Evolutionary conservation across 768 basidiomycete species (phyloP).

Genomic region (Suillus plorans): DNA sequence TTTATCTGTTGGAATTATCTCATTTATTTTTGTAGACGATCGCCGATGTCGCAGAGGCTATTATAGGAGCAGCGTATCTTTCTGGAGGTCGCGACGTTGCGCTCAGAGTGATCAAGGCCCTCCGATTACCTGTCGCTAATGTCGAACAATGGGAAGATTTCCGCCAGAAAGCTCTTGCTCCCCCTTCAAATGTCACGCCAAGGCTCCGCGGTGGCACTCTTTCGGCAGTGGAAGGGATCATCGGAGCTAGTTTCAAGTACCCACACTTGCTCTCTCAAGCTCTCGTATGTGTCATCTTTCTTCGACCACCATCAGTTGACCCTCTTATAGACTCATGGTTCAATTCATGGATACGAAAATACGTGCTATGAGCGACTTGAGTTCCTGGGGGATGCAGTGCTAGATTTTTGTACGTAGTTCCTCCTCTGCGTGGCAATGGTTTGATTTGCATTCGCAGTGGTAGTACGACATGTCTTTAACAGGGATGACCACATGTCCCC

Average conservation of each 20-base stretch:
- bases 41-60: constrained; percentile 83
- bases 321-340: constrained; percentile 60
- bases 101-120: constrained; percentile 58
- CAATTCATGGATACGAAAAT: constrained; percentile 52
- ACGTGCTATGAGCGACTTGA: constrained; percentile 75
- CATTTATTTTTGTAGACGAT: constrained; percentile 50
- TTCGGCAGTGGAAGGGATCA: constrained; percentile 58
- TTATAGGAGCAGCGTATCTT: constrained; percentile 80
- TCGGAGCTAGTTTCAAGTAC: constrained; percentile 60
- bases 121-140: constrained; percentile 64
- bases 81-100: constrained; percentile 70
- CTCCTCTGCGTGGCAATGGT: not conserved
- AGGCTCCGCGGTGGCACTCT: constrained; percentile 49
- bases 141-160: constrained; percentile 77
- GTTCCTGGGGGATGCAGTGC: constrained; percentile 83
- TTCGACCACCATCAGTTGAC: constrained; percentile 11
- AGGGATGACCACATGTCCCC: constrained; percentile 65
- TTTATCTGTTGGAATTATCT: constrained; percentile 10
- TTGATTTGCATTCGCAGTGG: constrained; percentile 47
- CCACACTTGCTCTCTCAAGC: constrained; percentile 71
- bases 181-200: constrained; percentile 42
- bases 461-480: constrained; percentile 67
- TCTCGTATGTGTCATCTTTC: constrained; percentile 45
- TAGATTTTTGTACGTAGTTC: constrained; percentile 69
- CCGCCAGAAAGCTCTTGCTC: constrained; percentile 41